Evolutionary conservation across 352 stramenopile genomes (phyloP).

Genomic region (Phytophthora multivora): DNA sequence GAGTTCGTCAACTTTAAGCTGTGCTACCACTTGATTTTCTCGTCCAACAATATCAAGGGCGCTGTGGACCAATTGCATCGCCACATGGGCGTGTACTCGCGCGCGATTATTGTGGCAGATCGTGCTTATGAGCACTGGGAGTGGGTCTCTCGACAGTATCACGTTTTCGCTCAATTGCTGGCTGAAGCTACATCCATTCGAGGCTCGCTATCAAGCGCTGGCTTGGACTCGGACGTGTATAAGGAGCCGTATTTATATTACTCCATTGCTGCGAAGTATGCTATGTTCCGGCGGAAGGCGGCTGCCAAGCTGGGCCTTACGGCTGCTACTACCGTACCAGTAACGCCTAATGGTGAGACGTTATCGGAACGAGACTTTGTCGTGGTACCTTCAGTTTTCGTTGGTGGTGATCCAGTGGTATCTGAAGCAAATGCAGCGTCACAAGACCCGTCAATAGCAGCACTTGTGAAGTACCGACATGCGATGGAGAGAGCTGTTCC

Average conservation of each 20-base stretch:
- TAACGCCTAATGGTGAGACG: conserved; percentile 19
- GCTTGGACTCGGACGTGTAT: conserved; percentile 81
- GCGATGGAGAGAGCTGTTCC: conserved; percentile 60
- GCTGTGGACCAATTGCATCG: conserved; percentile 85
- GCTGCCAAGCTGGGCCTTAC: conserved; percentile 61
- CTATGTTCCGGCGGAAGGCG: conserved; percentile 73
- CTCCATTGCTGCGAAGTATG: conserved; percentile 84
- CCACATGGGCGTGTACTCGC: conserved; percentile 73
- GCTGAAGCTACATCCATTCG: conserved; percentile 74
- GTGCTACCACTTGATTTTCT: conserved; percentile 89
- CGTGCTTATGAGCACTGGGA: conserved; percentile 84
- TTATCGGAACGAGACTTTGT: conserved; percentile 62
- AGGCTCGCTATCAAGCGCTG: conserved; percentile 51
- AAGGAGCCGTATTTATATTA: conserved; percentile 91
- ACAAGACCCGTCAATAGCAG: conserved; percentile 52
- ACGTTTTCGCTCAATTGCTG: conserved; percentile 87
- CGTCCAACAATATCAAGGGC: conserved; percentile 82
- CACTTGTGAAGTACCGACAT: conserved; percentile 72
- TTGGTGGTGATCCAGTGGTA: conserved; percentile 73
- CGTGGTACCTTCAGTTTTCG: conserved; percentile 72
- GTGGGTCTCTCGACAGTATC: conserved; percentile 86
- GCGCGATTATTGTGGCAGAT: conserved; percentile 55
- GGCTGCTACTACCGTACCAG: conserved; percentile 19
- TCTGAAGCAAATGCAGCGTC: conserved; percentile 43
- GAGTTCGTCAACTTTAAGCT: conserved; percentile 91